A percentile compares a stretch with the other conserved stretches of the same genome.
phyloP scores from a whole-genome alignment of 768 basidiomycete genomes.

The Rhizopogon vinicolor region DNA sequence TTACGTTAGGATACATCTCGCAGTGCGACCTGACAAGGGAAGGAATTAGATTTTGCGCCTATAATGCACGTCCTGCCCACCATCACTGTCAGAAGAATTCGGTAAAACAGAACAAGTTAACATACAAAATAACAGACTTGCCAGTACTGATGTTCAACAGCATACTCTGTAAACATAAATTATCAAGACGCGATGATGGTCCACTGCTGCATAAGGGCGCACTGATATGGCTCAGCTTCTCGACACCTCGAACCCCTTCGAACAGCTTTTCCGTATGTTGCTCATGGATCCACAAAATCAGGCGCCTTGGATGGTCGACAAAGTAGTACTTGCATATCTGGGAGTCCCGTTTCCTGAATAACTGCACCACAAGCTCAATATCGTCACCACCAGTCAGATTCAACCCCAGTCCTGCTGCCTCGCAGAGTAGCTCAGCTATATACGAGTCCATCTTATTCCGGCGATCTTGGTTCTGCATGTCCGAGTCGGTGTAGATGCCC shows the following conservation, averaged over 20 bases:
- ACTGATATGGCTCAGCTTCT: conserved; percentile 37
- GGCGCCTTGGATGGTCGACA: conserved; percentile 35
- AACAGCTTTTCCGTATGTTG: conserved; percentile 28
- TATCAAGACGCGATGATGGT: neutral
- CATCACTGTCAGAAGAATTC: neutral
- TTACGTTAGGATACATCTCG: conserved; percentile 1
- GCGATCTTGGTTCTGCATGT: conserved; percentile 21
- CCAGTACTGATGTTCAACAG: conserved; percentile 20
- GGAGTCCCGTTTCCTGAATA: too few relatives aligned
- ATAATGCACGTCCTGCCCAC: neutral
- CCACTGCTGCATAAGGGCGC: conserved; percentile 3
- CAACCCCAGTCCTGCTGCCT: too few relatives aligned
- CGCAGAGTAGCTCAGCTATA: neutral
- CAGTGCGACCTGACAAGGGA: conserved; percentile 6
- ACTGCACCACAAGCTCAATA: neutral
- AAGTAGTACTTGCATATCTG: conserved; percentile 38
- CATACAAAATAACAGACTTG: neutral
- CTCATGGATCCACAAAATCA: conserved; percentile 45
- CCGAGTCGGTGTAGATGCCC: conserved; percentile 45
- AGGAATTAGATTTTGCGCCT: neutral
- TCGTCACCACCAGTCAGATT: too few relatives aligned
- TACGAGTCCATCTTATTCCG: neutral
- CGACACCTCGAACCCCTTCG: conserved; percentile 33
- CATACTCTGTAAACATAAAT: conserved; percentile 9
- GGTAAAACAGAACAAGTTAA: neutral